Conservation (phyloP, 257 asterid species). For the Solanum commersonii region DNA sequence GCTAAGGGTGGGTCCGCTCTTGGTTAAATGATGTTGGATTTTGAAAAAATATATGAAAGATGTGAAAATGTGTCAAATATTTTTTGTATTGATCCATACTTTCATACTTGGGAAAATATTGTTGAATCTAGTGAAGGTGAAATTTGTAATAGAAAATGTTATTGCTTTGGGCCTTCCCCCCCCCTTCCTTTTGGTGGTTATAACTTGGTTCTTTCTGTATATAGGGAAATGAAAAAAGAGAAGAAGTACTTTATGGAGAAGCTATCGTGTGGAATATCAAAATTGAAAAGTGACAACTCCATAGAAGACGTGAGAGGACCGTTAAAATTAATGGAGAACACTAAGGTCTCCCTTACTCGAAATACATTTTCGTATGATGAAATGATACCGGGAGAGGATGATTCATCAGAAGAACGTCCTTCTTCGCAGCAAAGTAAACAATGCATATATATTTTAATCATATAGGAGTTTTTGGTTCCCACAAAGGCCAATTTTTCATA, state of each 20-base stretch:
- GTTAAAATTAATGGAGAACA: not conserved
- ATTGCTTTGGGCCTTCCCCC: too few relatives aligned
- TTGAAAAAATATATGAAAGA: too few relatives aligned
- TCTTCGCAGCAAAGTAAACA: slow-evolving; percentile 14
- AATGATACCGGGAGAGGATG: slow-evolving; percentile 52
- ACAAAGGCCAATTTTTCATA: not conserved
- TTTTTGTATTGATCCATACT: too few relatives aligned
- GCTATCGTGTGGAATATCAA: slow-evolving; percentile 51
- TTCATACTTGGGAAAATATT: too few relatives aligned
- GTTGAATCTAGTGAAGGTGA: too few relatives aligned
- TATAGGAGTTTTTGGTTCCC: not conserved
- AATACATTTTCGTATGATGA: slow-evolving; percentile 45
- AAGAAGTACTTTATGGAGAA: slow-evolving; percentile 47
- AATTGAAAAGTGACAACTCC: slow-evolving; percentile 34
- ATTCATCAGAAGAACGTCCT: slow-evolving; percentile 30
- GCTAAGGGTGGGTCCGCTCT: not conserved
- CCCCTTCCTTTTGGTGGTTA: too few relatives aligned
- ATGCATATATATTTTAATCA: not conserved
- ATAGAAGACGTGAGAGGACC: slow-evolving; percentile 36
- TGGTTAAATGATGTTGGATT: too few relatives aligned
- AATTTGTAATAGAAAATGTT: too few relatives aligned
- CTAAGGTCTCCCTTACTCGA: not conserved
- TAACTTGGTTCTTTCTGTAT: not conserved
- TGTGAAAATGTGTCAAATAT: too few relatives aligned
- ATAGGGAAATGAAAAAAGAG: slow-evolving; percentile 72